Evolutionary conservation across 441 rosid species (phyloP), one percentile per base, ranked within the genome.

Genomic region (Viola pubescens): DNA sequence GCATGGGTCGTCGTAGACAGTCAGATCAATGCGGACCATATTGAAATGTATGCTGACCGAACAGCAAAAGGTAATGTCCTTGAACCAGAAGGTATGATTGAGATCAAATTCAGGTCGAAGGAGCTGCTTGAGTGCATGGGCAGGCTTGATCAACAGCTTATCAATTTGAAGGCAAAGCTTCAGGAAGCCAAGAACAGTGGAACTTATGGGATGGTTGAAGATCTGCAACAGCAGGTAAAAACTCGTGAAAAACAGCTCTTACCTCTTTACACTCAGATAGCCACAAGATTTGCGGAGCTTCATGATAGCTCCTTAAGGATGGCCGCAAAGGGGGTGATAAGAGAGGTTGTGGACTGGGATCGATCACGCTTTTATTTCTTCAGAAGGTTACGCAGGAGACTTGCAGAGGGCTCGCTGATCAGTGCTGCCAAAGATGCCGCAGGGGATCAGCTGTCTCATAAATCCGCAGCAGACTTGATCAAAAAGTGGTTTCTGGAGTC

Each of bases 1-100:
- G 98, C 99, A 6, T 94, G 97, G 99, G 99, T 87, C 43, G 99
- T 94, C 64, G 92, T 94, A 58, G 98, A 91, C 61, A 91, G 99
- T 73, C 82, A 71, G 77, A 94, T 94, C 62, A 94, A 94, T 70
- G 73, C 99, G 9, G 94, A 88, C 70, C 87, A 91, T 59, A 91
- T 94, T 48, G 99, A 94, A 73, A 94, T 94, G 99, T 94, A 94
- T 70, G 99, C 99, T 11, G 99, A 91, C 58, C 82, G 81, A 61
- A 87, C 97, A 1, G 98, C 97, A 11, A 84, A 89, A 64, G 99
- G 99, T 44, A 94, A 89, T 73, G 98, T 94, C 56, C 98, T 94
- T 46, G 99, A 94, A 78, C 99, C 99, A 11, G 98, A 94, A 82
- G 98, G 99, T 59, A 87, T 85, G 71, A 91, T 94, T 38, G 99